Evolutionary conservation across 108 stramenopile species (phyloP).

Genomic region (Skeletonema tropicum): DNA sequence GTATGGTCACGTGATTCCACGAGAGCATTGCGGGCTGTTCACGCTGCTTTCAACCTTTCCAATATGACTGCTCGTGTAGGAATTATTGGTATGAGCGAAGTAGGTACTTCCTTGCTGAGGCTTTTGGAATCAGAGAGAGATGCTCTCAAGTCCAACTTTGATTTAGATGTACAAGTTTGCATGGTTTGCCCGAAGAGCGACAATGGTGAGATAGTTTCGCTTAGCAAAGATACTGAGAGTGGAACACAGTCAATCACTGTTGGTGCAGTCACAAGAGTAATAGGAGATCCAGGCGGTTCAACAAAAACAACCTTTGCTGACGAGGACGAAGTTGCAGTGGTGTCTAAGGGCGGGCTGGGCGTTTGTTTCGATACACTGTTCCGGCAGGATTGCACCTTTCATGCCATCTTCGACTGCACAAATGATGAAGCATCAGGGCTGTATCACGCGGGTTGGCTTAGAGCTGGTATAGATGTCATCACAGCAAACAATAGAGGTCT

Average conservation of each 20-base stretch:
- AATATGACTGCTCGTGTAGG: slow-evolving; percentile 72
- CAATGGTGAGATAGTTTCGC: slow-evolving; percentile 27
- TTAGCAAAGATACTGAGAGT: slow-evolving; percentile 41
- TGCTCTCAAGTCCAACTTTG: slow-evolving; percentile 57
- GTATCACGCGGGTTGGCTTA: slow-evolving; percentile 71
- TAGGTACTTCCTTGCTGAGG: slow-evolving; percentile 65
- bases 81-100: slow-evolving; percentile 67
- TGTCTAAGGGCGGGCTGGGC: slow-evolving; percentile 32
- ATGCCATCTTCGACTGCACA: slow-evolving; percentile 77
- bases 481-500: slow-evolving; percentile 83
- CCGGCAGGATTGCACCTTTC: slow-evolving; percentile 56
- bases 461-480: slow-evolving; percentile 65
- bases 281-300: neutral
- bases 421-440: slow-evolving; percentile 55
- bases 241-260: slow-evolving; percentile 61
- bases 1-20: slow-evolving; percentile 66
- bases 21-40: slow-evolving; percentile 84
- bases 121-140: slow-evolving; percentile 65
- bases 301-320: slow-evolving; percentile 4
- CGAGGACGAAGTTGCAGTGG: slow-evolving; percentile 4
- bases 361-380: slow-evolving; percentile 35
- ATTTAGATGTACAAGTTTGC: slow-evolving; percentile 75
- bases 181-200: slow-evolving; percentile 44
- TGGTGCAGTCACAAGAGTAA: slow-evolving; percentile 23
- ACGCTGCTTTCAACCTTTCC: slow-evolving; percentile 84